Conservation (phyloP, 2,329 filamentous ascomycete genomes). For the Diplocarpon rosae region DNA sequence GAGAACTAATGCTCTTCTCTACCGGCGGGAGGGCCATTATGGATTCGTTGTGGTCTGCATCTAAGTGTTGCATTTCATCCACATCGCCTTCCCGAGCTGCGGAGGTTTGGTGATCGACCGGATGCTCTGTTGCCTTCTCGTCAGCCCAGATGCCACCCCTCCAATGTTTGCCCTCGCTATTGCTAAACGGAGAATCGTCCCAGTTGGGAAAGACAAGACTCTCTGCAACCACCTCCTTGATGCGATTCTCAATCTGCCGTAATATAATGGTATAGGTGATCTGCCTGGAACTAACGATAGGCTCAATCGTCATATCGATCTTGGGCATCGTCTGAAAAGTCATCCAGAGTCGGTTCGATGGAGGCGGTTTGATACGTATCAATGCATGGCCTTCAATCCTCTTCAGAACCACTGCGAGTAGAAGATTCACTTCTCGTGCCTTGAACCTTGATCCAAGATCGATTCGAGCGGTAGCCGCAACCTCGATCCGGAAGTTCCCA, state of each 20-base stretch:
- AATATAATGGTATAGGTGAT: constrained; percentile 92
- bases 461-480: constrained; percentile 85
- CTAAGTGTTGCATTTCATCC: constrained; percentile 29
- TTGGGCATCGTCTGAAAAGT: constrained; percentile 90
- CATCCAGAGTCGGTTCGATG: constrained; percentile 93
- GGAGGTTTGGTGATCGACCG: constrained; percentile 29
- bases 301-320: constrained; percentile 88
- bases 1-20: constrained; percentile 46
- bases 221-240: constrained; percentile 88
- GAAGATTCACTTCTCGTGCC: constrained; percentile 75
- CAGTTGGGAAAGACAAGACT: constrained; percentile 87
- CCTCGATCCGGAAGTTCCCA: constrained; percentile 79
- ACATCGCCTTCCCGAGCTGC: constrained; percentile 36
- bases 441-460: constrained; percentile 86
- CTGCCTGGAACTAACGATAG: constrained; percentile 87
- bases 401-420: constrained; percentile 76
- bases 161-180: constrained; percentile 66
- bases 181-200: constrained; percentile 89
- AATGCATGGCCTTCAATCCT: constrained; percentile 76
- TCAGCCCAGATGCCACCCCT: constrained; percentile 73
- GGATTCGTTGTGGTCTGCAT: constrained; percentile 29
- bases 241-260: constrained; percentile 85
- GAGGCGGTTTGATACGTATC: constrained; percentile 84
- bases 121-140: constrained; percentile 36
- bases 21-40: constrained; percentile 32